Percentiles rank a stretch among this genome's conserved stretches.
Conservation (phyloP, 371 early-diverging fungal species). For the Actinomortierella ambigua region DNA sequence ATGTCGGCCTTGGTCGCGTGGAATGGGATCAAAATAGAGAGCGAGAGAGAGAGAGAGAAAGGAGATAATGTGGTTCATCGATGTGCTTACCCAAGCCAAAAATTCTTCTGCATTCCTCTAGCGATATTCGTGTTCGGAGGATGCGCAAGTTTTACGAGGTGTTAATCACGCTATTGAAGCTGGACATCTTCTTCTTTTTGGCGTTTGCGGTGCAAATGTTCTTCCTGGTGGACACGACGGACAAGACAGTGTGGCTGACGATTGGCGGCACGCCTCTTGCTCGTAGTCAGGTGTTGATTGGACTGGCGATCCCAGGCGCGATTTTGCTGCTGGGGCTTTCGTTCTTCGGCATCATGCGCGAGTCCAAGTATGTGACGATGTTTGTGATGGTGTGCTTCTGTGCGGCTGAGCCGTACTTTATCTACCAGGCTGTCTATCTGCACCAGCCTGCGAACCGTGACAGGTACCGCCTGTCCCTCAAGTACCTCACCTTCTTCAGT, state of each 20-base stretch:
- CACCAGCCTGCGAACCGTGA: constrained; percentile 7
- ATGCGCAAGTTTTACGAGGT: constrained; percentile 47
- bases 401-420: constrained; percentile 35
- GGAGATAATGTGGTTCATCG: too few species aligned
- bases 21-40: background rate
- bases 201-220: constrained; percentile 39
- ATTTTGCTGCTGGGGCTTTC: constrained; percentile 28
- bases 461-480: constrained; percentile 22
- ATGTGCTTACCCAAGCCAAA: too few species aligned
- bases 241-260: constrained; percentile 13
- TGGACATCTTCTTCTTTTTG: constrained; percentile 44
- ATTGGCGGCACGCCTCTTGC: constrained; percentile 16
- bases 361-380: constrained; percentile 22
- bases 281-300: constrained; percentile 31
- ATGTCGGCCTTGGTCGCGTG: background rate
- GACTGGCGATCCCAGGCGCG: constrained; percentile 36
- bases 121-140: constrained; percentile 1
- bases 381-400: constrained; percentile 35
- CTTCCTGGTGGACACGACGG: constrained; percentile 26
- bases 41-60: background rate
- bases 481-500: constrained; percentile 46
- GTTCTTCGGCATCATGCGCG: constrained; percentile 40
- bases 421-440: constrained; percentile 30
- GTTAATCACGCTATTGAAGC: constrained; percentile 37
- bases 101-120: background rate